Conservation (phyloP, 140 eudicot genomes). For the Erigeron philadelphicus region DNA sequence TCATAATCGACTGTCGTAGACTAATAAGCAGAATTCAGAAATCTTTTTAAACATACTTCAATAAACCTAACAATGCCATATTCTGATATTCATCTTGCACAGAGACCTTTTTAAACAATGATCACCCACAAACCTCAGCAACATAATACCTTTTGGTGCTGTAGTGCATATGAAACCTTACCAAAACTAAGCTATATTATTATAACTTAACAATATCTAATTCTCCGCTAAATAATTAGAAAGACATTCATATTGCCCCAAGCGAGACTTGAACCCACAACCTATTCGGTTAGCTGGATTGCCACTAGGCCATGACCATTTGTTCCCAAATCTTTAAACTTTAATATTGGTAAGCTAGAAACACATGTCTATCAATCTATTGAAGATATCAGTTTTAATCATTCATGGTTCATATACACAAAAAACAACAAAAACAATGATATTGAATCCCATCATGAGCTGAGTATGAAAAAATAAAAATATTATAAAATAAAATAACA, state of each 20-base stretch:
- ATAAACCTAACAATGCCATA: not conserved
- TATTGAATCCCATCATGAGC: not conserved
- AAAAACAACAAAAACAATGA: not conserved
- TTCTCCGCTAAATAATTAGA: too few relatives aligned
- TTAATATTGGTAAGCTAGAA: slow-evolving; percentile 1
- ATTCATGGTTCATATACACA: not conserved
- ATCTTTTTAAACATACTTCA: too few relatives aligned
- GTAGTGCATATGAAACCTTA: too few relatives aligned
- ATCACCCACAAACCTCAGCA: not conserved
- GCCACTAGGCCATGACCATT: too few relatives aligned
- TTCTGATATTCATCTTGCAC: too few relatives aligned
- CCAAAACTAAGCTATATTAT: too few relatives aligned
- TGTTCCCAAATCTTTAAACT: not conserved
- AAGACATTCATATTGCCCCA: too few relatives aligned
- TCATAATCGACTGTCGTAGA: not conserved
- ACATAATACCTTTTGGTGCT: too few relatives aligned
- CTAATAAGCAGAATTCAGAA: too few relatives aligned
- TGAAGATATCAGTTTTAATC: not conserved
- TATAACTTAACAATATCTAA: not conserved
- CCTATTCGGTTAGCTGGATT: too few relatives aligned
- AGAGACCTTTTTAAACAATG: not conserved
- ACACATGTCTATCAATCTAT: slow-evolving; percentile 3
- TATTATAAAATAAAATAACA: not conserved
- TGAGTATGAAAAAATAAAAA: not conserved
- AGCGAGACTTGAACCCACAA: too few relatives aligned